These are phyloP conservation scores for Phylloporus rhodoxanthus DNA, from an alignment of 768 basidiomycete species.

Conservation along the genomic window DNA sequence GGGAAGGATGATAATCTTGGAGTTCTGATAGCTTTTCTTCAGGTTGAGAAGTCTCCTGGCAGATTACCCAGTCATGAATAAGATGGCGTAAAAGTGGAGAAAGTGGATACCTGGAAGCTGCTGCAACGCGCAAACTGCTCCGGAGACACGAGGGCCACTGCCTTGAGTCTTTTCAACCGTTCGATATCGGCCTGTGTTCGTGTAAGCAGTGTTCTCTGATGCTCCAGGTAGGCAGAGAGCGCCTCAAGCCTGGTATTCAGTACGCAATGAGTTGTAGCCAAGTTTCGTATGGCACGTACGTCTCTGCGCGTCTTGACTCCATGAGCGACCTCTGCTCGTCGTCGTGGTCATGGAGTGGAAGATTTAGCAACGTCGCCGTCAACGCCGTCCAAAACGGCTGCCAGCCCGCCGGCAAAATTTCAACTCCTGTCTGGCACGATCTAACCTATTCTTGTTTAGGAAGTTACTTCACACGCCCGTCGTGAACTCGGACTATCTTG, in stretches of 20 bases:
- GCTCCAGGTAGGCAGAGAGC: conserved; percentile 59
- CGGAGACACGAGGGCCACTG: conserved; percentile 33
- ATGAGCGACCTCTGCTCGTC: conserved; percentile 21
- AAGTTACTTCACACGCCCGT: conserved; percentile 19
- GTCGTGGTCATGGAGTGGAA: conserved; percentile 31
- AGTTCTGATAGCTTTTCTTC: conserved; percentile 40
- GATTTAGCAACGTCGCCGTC: conserved; percentile 12
- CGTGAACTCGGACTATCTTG: conserved; percentile 12
- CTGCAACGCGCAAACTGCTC: conserved; percentile 30
- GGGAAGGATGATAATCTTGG: conserved; percentile 37
- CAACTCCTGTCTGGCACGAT: conserved; percentile 15
- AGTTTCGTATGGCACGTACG: conserved; percentile 16
- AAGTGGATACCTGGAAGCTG: conserved; percentile 30
- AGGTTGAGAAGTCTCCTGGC: conserved; percentile 23
- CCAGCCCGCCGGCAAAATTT: conserved; percentile 24
- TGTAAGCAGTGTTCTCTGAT: conserved; percentile 54
- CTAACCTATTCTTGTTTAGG: conserved; percentile 8
- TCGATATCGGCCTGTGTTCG: conserved; percentile 61
- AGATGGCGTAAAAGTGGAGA: conserved; percentile 2
- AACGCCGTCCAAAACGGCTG: not conserved
- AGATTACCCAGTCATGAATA: conserved; percentile 16
- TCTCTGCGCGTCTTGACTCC: conserved; percentile 33
- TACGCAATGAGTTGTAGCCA: not conserved
- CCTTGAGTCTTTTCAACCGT: conserved; percentile 43
- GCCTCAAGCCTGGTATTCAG: conserved; percentile 39